These are phyloP conservation scores for Isatis lusitanica DNA, from an alignment of 441 rosid genomes.

Conservation along the genomic window DNA sequence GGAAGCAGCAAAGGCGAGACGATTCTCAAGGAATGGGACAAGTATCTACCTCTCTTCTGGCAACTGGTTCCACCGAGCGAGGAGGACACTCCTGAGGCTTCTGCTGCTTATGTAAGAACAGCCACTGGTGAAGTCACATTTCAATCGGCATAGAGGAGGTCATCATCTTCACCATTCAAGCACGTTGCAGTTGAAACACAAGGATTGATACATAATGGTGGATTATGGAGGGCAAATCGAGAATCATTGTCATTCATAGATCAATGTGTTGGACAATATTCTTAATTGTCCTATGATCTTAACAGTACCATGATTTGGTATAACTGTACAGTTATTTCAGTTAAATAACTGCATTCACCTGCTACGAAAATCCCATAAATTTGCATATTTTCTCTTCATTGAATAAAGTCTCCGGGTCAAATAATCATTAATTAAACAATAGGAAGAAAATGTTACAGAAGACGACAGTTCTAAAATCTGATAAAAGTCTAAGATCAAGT, in stretches of 20 bases:
- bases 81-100: conserved; percentile 99
- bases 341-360: conserved; percentile 43
- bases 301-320: conserved; percentile 28
- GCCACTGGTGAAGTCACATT: conserved; percentile 67
- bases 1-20: conserved; percentile 78
- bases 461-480: conserved; percentile 1
- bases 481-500: conserved; percentile 3
- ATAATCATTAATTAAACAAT: conserved; percentile 11
- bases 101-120: conserved; percentile 68
- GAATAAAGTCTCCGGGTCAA: conserved; percentile 13
- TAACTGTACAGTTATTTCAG: conserved; percentile 36
- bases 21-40: conserved; percentile 86
- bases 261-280: conserved; percentile 28
- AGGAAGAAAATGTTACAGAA: conserved; percentile 15
- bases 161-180: conserved; percentile 8
- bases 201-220: conserved; percentile 29
- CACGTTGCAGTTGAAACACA: conserved; percentile 22
- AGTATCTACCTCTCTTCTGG: conserved; percentile 81
- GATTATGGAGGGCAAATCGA: conserved; percentile 14
- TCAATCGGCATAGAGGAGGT: conserved; percentile 64
- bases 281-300: conserved; percentile 31
- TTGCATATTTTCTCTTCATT: conserved; percentile 15
- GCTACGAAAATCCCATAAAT: conserved; percentile 18
- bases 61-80: conserved; percentile 99
- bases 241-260: conserved; percentile 11